Percentiles rank a stretch among this genome's conserved stretches.
These are phyloP conservation scores for Aspergillus incahuasiensis DNA, from an alignment of 495 filamentous ascomycete genomes.

Conservation along the genomic window DNA sequence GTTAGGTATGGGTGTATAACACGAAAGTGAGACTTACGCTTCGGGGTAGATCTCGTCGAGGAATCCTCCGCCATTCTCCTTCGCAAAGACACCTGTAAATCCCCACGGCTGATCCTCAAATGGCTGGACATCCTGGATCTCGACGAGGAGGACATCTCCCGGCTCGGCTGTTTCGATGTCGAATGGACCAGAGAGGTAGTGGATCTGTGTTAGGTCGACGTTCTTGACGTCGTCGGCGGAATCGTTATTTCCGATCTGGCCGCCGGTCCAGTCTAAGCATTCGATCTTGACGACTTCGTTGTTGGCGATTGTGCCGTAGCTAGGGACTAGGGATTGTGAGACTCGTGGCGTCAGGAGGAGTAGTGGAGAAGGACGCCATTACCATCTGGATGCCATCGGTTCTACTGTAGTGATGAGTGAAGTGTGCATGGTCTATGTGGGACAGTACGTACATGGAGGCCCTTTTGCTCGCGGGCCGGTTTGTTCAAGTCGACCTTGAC, in stretches of 20 bases:
- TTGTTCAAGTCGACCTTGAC: constrained; percentile 73
- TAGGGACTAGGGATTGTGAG: constrained; percentile 58
- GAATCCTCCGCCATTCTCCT: constrained; percentile 85
- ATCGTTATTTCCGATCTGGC: constrained; percentile 87
- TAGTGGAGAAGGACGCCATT: constrained; percentile 16
- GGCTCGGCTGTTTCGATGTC: constrained; percentile 83
- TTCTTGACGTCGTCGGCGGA: constrained; percentile 82
- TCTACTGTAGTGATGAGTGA: constrained; percentile 45
- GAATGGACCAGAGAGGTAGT: constrained; percentile 90
- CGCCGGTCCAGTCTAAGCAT: constrained; percentile 85
- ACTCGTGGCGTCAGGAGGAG: not conserved
- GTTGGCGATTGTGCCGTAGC: constrained; percentile 68
- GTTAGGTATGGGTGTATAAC: not conserved
- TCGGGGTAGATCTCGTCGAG: constrained; percentile 87
- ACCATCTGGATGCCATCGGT: constrained; percentile 94
- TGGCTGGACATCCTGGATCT: constrained; percentile 95
- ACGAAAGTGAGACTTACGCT: constrained; percentile 42
- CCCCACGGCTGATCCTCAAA: constrained; percentile 87
- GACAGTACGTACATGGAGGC: constrained; percentile 62
- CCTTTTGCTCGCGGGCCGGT: constrained; percentile 68
- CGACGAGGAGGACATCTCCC: constrained; percentile 81
- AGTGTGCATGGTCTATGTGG: not conserved
- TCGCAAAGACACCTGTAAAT: constrained; percentile 81
- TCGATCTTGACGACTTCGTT: constrained; percentile 92
- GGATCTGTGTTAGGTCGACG: constrained; percentile 77